These are phyloP conservation scores for Scheffersomyces amazonensis DNA, from an alignment of 805 yeast genomes.

Conservation along the genomic window DNA sequence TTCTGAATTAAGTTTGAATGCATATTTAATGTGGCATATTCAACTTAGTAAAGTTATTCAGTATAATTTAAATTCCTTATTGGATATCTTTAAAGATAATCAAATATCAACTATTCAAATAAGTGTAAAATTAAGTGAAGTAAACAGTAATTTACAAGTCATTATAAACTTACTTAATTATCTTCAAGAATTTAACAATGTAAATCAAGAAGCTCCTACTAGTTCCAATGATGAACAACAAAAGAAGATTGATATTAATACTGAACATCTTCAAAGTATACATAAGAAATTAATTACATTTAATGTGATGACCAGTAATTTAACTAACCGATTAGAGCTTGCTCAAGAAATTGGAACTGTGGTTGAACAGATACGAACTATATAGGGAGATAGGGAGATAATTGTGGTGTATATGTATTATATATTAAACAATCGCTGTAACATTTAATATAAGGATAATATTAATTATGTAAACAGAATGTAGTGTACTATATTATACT, in stretches of 20 bases:
- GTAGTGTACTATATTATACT: too few relatives aligned
- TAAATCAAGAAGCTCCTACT: not conserved
- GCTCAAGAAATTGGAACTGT: not conserved
- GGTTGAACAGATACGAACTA: too few relatives aligned
- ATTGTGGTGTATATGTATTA: too few relatives aligned
- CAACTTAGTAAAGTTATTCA: constrained; percentile 36
- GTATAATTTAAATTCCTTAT: constrained; percentile 23
- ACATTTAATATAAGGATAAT: too few relatives aligned
- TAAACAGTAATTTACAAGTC: constrained; percentile 30
- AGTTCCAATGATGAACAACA: not conserved
- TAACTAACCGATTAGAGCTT: not conserved
- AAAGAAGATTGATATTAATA: not conserved
- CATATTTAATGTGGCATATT: constrained; percentile 27
- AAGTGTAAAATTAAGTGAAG: constrained; percentile 24
- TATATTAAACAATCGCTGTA: too few relatives aligned
- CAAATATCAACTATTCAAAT: constrained; percentile 11
- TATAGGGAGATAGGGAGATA: too few relatives aligned
- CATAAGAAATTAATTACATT: not conserved
- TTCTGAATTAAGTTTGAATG: constrained; percentile 3
- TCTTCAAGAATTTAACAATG: not conserved
- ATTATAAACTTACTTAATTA: constrained; percentile 31
- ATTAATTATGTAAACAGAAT: too few relatives aligned
- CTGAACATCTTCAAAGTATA: not conserved
- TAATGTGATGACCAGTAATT: not conserved
- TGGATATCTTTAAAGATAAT: constrained; percentile 11